Conservation (phyloP, 2,329 filamentous ascomycete species). For the Fusarium anguioides region DNA sequence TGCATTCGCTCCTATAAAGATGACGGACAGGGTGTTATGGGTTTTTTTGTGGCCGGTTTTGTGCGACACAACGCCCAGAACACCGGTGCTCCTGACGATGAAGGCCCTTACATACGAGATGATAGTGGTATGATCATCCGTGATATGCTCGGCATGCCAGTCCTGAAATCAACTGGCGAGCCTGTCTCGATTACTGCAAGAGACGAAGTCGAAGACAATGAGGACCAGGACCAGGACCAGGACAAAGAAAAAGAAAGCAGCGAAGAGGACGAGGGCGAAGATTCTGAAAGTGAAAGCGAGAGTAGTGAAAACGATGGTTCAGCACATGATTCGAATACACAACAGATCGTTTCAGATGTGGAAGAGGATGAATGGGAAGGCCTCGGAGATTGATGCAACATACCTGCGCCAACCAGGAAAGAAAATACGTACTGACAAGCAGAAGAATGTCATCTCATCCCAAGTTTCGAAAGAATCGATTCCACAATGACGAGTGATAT, state of each 20-base stretch:
- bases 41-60: slow-evolving; percentile 95
- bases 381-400: slow-evolving; percentile 38
- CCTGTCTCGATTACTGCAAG: slow-evolving; percentile 43
- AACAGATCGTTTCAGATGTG: slow-evolving; percentile 16
- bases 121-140: slow-evolving; percentile 64
- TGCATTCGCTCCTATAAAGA: slow-evolving; percentile 86
- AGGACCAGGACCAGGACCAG: slow-evolving; percentile 26
- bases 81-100: slow-evolving; percentile 29
- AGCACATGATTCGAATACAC: slow-evolving; percentile 7
- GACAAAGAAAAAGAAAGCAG: slow-evolving; percentile 29
- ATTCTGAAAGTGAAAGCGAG: slow-evolving; percentile 9
- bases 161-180: slow-evolving; percentile 51
- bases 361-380: slow-evolving; percentile 45
- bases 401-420: slow-evolving; percentile 4
- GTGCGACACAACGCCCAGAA: slow-evolving; percentile 54
- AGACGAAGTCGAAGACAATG: slow-evolving; percentile 41
- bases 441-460: background rate
- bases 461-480: background rate
- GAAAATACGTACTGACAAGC: background rate
- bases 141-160: slow-evolving; percentile 54
- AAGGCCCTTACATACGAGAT: slow-evolving; percentile 66
- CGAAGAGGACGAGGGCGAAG: slow-evolving; percentile 15
- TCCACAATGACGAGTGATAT: background rate
- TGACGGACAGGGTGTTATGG: slow-evolving; percentile 87
- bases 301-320: slow-evolving; percentile 9